These are phyloP conservation scores for Carallia pectinifolia DNA, from an alignment of 345 rosid genomes.

Conservation along the genomic window DNA sequence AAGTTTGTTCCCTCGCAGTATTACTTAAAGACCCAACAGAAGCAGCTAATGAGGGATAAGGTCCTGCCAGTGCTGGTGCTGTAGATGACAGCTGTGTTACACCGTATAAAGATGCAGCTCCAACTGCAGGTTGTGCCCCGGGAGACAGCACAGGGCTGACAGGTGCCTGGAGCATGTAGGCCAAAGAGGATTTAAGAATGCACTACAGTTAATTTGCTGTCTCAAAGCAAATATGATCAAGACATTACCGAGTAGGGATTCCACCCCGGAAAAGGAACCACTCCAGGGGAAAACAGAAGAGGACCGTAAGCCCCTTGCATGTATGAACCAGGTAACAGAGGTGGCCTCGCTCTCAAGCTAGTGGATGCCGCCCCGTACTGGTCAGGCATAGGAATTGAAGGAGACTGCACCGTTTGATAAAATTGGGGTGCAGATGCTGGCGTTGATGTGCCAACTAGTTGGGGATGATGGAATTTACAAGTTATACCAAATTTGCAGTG, in stretches of 20 bases:
- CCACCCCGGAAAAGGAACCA: conserved; percentile 30
- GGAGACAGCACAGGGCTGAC: conserved; percentile 31
- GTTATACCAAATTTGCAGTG: conserved; percentile 30
- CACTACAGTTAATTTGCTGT: conserved; percentile 2
- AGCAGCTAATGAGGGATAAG: conserved; percentile 14
- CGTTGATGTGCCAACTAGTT: conserved; percentile 19
- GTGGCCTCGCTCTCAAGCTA: conserved; percentile 30
- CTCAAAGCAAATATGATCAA: conserved; percentile 22
- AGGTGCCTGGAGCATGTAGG: conserved; percentile 31
- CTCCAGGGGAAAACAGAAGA: conserved; percentile 25
- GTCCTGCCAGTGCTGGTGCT: conserved; percentile 14
- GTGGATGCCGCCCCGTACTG: conserved; percentile 25
- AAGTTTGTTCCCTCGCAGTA: conserved; percentile 19
- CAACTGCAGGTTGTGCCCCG: conserved; percentile 27
- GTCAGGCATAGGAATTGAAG: conserved; percentile 24
- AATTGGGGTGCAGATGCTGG: conserved; percentile 33
- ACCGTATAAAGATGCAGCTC: conserved; percentile 28
- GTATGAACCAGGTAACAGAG: conserved; percentile 26
- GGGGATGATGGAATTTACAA: conserved; percentile 35
- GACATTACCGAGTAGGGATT: conserved; percentile 30
- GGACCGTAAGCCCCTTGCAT: conserved; percentile 19
- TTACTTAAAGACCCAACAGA: conserved; percentile 9
- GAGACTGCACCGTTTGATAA: conserved; percentile 32
- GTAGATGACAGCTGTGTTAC: conserved; percentile 23
- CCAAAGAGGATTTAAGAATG: conserved; percentile 16